These are phyloP conservation scores for Yamadazyma laniorum DNA, from an alignment of 805 yeast species.

Conservation along the genomic window DNA sequence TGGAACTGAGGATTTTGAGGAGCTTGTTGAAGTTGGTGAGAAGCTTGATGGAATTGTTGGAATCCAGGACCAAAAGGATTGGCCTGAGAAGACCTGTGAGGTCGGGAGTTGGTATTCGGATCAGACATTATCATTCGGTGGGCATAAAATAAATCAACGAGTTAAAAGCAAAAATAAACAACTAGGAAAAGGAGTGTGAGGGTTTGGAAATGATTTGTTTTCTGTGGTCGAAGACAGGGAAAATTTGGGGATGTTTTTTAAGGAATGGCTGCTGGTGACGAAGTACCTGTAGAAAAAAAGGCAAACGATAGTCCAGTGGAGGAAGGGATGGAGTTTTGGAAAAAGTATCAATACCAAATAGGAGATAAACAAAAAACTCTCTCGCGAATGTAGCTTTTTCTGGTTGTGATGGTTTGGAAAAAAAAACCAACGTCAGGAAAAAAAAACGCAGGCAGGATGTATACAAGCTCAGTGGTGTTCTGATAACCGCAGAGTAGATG, in stretches of 20 bases:
- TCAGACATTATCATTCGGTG: slow-evolving; percentile 7
- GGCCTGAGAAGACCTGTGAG: background rate
- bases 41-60: background rate
- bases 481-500: too few species aligned
- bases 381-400: too few species aligned
- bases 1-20: slow-evolving; percentile 1
- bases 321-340: too few species aligned
- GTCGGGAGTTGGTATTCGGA: slow-evolving; percentile 3
- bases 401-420: too few species aligned
- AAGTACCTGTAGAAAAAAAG: background rate
- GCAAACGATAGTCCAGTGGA: background rate
- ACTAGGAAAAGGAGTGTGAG: slow-evolving; percentile 2
- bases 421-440: too few species aligned
- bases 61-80: background rate
- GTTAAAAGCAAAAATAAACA: background rate
- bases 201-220: slow-evolving; percentile 2
- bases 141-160: background rate
- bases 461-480: too few species aligned
- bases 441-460: too few species aligned
- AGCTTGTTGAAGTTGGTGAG: background rate
- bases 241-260: background rate
- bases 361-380: too few species aligned
- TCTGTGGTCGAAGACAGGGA: too few species aligned
- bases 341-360: too few species aligned
- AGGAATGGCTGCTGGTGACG: too few species aligned